These are phyloP conservation scores for Rhododendron kiyosumense DNA, from an alignment of 148 eudicot species.

Conservation along the genomic window DNA sequence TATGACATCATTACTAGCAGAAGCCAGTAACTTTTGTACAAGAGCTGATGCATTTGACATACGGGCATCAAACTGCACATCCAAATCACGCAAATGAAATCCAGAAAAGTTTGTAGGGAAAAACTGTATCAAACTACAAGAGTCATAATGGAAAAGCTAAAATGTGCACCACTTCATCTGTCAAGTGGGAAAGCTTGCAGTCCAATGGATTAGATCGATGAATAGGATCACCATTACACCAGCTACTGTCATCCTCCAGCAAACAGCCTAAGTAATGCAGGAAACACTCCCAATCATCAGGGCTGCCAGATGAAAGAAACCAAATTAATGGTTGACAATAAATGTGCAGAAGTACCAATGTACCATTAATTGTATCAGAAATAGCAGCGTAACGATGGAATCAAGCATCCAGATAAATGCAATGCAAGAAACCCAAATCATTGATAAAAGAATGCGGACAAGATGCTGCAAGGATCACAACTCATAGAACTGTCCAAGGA, in stretches of 20 bases:
- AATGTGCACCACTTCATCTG: conserved; percentile 59
- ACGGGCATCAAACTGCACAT: conserved; percentile 70
- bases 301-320: conserved; percentile 49
- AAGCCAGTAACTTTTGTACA: conserved; percentile 47
- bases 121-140: neutral
- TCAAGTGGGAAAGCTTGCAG: conserved; percentile 42
- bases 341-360: neutral
- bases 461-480: neutral
- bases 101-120: conserved; percentile 1
- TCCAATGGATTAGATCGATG: conserved; percentile 35
- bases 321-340: conserved; percentile 5
- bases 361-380: conserved; percentile 1
- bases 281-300: conserved; percentile 95
- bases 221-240: conserved; percentile 37
- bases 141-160: neutral
- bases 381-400: neutral
- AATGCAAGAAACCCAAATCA: neutral
- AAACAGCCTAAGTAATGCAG: conserved; percentile 79
- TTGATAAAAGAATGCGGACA: neutral
- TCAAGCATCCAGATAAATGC: neutral
- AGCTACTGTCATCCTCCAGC: conserved; percentile 65
- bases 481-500: neutral
- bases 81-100: conserved; percentile 19
- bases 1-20: conserved; percentile 41
- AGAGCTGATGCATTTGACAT: conserved; percentile 62